Evolutionary conservation across 2,329 filamentous ascomycete species (phyloP), one percentile per base, ranked within the genome.

Genomic region (Apiospora rasikravindrae): DNA sequence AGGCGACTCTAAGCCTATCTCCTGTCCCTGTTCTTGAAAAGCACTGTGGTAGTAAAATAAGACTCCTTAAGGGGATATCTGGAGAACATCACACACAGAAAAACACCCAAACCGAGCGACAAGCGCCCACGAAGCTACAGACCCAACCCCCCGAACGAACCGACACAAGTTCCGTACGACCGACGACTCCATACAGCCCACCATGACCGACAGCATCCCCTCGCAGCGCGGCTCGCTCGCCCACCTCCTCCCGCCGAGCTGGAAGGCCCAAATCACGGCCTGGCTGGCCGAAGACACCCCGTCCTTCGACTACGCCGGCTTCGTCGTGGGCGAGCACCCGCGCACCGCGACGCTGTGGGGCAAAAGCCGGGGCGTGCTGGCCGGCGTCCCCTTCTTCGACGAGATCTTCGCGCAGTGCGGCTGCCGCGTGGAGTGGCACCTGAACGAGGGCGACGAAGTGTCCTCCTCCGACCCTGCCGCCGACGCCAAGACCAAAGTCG

Each of bases 221-320:
- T 74, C 80, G n/a, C 77, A 83, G 73, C 83, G 85, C 74, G 86
- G 86, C 81, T 80, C 81, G 69, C 83, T 87, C 70, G 84, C 84
- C 78, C 90, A 97, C 81, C 90, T 98, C 75, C 91, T 98, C 61
- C 95, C 96, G 0, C 89, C 91, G 29, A 93, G 91, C 75, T 98
- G 94, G 90, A 97, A 96, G 82, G 88, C 91, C 69, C 89, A 92
- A 76, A 90, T 98, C 74, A 89, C 92, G 33, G 85, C 89, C 78
- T 99, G 96, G 96, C 92, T 98, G 19, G 93, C 95, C 79, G 96
- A 99, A 84, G 96, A 99, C 85, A 97, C 95, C 3, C 96, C 96
- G 5, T 96, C 94, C 70, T 96, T 98, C 84, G 96, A 99, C 87
- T 98, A 98, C 82, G 96, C 94, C 78, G 96, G 96, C 73, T 99